Evolutionary conservation across 164 flowering plant species (phyloP), one percentile per base, ranked within the genome.

Genomic region (Piper betle): DNA sequence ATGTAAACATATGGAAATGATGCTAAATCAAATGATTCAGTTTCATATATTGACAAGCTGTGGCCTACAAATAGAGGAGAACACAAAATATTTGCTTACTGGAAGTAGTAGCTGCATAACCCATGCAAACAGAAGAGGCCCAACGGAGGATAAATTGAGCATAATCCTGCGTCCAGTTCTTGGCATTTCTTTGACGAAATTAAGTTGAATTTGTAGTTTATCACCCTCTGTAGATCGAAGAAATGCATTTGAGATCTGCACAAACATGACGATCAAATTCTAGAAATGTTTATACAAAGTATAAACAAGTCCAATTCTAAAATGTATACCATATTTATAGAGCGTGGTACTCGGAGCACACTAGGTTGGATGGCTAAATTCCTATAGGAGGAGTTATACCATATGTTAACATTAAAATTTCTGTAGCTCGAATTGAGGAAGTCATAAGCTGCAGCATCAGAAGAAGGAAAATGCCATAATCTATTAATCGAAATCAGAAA

Each of bases 151-250:
- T 17, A 90, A 73, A 70, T 88, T 96, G 61, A 86, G 67, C 66
- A 73, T 77, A 8, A 77, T 37, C 58, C 61, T 11, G 40, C 81
- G 79, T 70, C 57, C 86, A 64, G 77, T 69, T 72, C 86, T 93
- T 4, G 97, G 99, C 96, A 90, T 90, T 73, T 91, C 97, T 77
- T 88, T 85, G 64, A 88, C 81, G 75, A 85, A 94, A 54, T 88
- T 91, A 61, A 88, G 67, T 9, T 72, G 71, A 64, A 93, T 78
- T 71, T 80, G 67, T 58, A 82, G 68, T 16, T 73, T 74, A 53
- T 78, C 66, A 10, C 92, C 96, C 68, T 58, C 64, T 66, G 86
- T 61, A 70, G 70, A 65, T 55, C 80, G 79, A 52, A 93, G 85
- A 72, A 79, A 93, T n/a, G 96, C 87, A 86, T 85, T 93, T 54